phyloP scores from a whole-genome alignment of 345 rosid species.

The Linum lewisii region DNA sequence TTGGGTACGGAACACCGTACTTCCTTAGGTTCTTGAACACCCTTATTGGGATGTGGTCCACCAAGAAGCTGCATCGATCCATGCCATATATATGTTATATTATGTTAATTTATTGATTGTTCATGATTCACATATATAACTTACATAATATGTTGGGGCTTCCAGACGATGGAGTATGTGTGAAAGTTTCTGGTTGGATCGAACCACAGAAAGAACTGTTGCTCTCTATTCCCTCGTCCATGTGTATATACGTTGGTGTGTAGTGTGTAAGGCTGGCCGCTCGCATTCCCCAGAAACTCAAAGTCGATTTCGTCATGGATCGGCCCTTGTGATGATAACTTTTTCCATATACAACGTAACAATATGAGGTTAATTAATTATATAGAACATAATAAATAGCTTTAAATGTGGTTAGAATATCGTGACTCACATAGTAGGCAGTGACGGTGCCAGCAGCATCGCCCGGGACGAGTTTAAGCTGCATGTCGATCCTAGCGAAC shows the following conservation, averaged over 20 bases:
- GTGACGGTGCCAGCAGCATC: conserved; percentile 3
- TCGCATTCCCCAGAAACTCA: background rate
- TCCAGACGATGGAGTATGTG: conserved; percentile 4
- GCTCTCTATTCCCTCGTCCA: background rate
- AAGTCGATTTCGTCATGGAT: conserved; percentile 5
- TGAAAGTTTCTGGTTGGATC: background rate
- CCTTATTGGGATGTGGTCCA: conserved; percentile 4
- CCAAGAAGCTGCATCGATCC: background rate
- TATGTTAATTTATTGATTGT: too few relatives aligned
- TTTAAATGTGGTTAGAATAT: too few relatives aligned
- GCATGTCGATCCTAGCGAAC: background rate
- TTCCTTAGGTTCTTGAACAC: background rate
- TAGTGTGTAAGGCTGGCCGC: conserved; percentile 3
- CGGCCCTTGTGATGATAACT: background rate
- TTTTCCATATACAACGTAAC: background rate
- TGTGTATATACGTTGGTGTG: conserved; percentile 2
- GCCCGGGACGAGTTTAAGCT: background rate
- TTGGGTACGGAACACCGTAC: background rate
- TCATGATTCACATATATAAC: too few relatives aligned
- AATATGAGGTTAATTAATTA: too few relatives aligned
- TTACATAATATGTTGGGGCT: background rate
- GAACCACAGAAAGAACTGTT: background rate
- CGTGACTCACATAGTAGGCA: background rate
- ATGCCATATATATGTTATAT: too few relatives aligned
- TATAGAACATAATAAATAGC: background rate